phyloP scores from a whole-genome alignment of 1,284 basidiomycete genomes.

The Pascua guehoae region DNA sequence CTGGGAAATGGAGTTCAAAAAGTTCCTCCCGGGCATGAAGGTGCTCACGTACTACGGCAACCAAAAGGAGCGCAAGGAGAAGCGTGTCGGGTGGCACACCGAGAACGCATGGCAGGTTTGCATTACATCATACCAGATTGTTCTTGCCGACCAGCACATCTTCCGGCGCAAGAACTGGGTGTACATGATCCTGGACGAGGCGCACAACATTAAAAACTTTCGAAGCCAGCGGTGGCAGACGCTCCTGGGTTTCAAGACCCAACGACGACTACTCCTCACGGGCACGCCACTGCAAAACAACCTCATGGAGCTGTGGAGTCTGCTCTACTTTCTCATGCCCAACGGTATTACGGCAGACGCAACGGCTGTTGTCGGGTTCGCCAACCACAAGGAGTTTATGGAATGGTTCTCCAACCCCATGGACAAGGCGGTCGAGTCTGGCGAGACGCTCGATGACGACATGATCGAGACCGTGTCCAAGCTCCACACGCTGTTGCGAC shows the following conservation, averaged over 20 bases:
- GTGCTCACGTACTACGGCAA: constrained; percentile 88
- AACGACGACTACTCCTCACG: constrained; percentile 79
- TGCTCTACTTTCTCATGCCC: constrained; percentile 94
- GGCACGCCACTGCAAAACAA: constrained; percentile 96
- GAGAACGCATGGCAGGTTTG: constrained; percentile 92
- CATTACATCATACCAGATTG: constrained; percentile 91
- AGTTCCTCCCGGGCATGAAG: constrained; percentile 91
- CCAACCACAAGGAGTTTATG: constrained; percentile 87
- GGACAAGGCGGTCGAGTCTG: constrained; percentile 90
- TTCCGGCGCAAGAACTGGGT: constrained; percentile 95
- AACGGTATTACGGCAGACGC: constrained; percentile 54
- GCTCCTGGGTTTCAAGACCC: constrained; percentile 87
- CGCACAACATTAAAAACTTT: constrained; percentile 99
- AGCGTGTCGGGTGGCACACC: constrained; percentile 90
- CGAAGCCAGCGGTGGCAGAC: constrained; percentile 93
- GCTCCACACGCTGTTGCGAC: constrained; percentile 86
- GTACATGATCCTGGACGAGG: constrained; percentile 94
- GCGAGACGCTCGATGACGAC: constrained; percentile 73
- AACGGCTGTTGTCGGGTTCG: constrained; percentile 69
- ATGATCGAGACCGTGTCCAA: constrained; percentile 82
- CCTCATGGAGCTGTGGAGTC: constrained; percentile 89
- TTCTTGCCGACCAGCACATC: constrained; percentile 86
- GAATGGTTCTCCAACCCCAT: constrained; percentile 96
- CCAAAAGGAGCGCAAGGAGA: constrained; percentile 86
- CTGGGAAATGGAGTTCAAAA: constrained; percentile 99